phyloP scores from a whole-genome alignment of 1,284 basidiomycete species.

The Rhodotorula sp. region DNA sequence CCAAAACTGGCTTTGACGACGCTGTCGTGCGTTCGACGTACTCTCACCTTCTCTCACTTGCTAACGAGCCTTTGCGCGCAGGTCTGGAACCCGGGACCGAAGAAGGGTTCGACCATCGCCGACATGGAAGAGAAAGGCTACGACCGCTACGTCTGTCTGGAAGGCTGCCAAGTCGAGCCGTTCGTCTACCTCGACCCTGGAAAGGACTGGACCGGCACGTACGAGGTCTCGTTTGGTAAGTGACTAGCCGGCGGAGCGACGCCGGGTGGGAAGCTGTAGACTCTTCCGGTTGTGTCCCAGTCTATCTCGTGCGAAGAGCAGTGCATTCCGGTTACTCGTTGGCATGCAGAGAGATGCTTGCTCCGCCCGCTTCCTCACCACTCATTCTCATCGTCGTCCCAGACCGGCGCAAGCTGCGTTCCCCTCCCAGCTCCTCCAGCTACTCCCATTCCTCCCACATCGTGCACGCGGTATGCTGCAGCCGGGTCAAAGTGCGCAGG shows the following conservation, averaged over 20 bases:
- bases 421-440: not conserved
- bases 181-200: slow-evolving; percentile 46
- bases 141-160: slow-evolving; percentile 48
- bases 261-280: not conserved
- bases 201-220: slow-evolving; percentile 38
- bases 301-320: not conserved
- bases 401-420: not conserved
- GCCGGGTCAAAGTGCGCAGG: not conserved
- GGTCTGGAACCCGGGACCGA: slow-evolving; percentile 50
- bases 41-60: not conserved
- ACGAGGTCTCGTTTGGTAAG: slow-evolving; percentile 18
- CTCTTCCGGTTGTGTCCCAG: too few relatives aligned
- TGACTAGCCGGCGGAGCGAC: slow-evolving; percentile 6
- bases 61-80: not conserved
- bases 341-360: not conserved
- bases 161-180: slow-evolving; percentile 43
- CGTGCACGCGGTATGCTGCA: not conserved
- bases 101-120: slow-evolving; percentile 45
- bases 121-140: slow-evolving; percentile 49
- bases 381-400: not conserved
- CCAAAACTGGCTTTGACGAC: slow-evolving; percentile 7
- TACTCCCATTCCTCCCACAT: not conserved
- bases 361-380: not conserved
- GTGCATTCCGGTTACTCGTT: not conserved
- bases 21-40: slow-evolving; percentile 10